Evolutionary conservation across 2,329 filamentous ascomycete genomes (phyloP), one percentile per base, ranked within the genome.

Genomic region (Fusarium multiceps): DNA sequence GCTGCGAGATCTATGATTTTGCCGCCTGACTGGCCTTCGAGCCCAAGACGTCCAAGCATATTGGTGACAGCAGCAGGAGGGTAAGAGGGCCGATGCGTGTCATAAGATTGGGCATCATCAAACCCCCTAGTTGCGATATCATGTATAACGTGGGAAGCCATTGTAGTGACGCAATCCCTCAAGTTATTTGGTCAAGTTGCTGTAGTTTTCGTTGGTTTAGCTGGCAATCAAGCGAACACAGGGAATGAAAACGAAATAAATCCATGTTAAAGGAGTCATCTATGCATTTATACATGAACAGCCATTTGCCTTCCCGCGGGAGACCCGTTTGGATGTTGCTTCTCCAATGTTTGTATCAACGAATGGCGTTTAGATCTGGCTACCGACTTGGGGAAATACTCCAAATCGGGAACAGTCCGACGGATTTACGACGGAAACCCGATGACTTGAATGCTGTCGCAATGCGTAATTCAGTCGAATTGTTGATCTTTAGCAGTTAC

Each of bases 61-160:
- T 80, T 78, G 21, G 87, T 80, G 16, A 92, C 86, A 7, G 88
- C 87, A 59, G 84, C 83, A 2, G 82, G 70, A 2, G 88, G 85
- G 77, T 93, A 93, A 1, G 88, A 87, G 3, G 92, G 92, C 16
- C 92, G 87, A 76, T 93, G 83, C 41, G 84, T 78, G 75, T 93
- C 90, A 78, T 94, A 93, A 23, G 83, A 82, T 4, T 83, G 76
- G 20, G 90, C 90, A 68, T 92, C 84, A 67, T 86, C 81, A 78
- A 93, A 93, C 59, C 90, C 90, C 54, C 90, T 83, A 8, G 77
- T 74, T 47, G 83, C 83, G 53, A 73, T 72, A 30, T 76, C 81
- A 86, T 92, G 77, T 86, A 93, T 69, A 77, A 79, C 32, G 14
- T 72, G 47, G 21, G 59, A 54, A 7, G 48, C 28, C 73, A 75